phyloP scores from a whole-genome alignment of 2,329 filamentous ascomycete genomes.

The Fusarium setosum region DNA sequence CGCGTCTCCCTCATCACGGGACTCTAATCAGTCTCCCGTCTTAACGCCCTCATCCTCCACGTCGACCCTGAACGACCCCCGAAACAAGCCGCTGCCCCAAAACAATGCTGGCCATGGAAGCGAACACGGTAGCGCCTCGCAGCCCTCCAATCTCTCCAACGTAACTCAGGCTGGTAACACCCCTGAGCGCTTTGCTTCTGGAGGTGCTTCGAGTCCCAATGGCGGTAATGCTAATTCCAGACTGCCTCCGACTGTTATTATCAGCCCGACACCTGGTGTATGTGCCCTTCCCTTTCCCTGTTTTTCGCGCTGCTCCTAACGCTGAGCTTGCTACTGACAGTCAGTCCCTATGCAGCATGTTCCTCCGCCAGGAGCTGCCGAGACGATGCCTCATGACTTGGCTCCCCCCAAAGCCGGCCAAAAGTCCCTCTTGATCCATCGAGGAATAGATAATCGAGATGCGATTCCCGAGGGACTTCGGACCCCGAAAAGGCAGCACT shows the following conservation, averaged over 20 bases:
- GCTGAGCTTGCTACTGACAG: constrained; percentile 18
- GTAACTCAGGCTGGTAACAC: constrained; percentile 49
- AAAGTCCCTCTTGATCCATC: constrained; percentile 89
- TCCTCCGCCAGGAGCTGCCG: constrained; percentile 90
- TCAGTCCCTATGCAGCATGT: constrained; percentile 68
- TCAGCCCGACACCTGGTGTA: constrained; percentile 94
- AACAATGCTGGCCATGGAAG: constrained; percentile 59
- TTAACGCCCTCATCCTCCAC: constrained; percentile 90
- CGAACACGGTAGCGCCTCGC: constrained; percentile 55
- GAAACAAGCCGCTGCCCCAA: constrained; percentile 81
- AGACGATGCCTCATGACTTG: constrained; percentile 98
- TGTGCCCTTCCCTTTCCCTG: no score
- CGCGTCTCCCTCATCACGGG: constrained; percentile 77
- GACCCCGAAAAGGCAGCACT: constrained; percentile 96
- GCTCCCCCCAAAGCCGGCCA: constrained; percentile 91
- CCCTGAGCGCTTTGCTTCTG: constrained; percentile 57
- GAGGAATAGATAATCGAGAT: constrained; percentile 90
- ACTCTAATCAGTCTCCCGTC: constrained; percentile 70
- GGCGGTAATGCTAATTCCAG: constrained; percentile 48
- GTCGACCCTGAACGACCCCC: constrained; percentile 84
- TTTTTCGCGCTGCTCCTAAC: constrained; percentile 15
- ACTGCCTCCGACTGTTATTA: constrained; percentile 88
- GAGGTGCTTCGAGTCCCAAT: constrained; percentile 50
- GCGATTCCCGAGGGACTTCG: constrained; percentile 89
- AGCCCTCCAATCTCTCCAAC: constrained; percentile 53